Evolutionary conservation across 441 rosid species (phyloP).

Genomic region (Erodium trifolium): DNA sequence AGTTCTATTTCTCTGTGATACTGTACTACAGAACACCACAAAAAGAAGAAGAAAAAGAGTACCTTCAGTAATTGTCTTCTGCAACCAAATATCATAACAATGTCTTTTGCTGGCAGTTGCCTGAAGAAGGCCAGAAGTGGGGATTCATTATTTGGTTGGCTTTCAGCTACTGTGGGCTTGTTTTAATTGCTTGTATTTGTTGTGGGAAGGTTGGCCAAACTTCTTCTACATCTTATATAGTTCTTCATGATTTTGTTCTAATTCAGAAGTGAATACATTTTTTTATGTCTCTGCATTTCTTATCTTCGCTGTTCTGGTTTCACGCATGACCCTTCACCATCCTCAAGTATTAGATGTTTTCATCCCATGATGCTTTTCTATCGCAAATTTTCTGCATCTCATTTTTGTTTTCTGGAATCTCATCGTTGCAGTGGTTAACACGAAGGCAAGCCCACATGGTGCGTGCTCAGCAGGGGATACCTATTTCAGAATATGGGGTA

Average conservation of each 20-base stretch:
- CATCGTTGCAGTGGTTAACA: constrained; percentile 57
- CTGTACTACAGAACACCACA: neutral
- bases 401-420: constrained; percentile 11
- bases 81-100: constrained; percentile 10
- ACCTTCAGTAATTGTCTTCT: constrained; percentile 1
- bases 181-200: constrained; percentile 76
- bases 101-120: constrained; percentile 45
- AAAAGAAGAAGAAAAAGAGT: constrained; percentile 2
- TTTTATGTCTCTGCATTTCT: neutral
- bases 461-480: constrained; percentile 97
- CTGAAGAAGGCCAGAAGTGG: constrained; percentile 93
- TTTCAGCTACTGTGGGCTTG: constrained; percentile 90
- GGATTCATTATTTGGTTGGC: constrained; percentile 94
- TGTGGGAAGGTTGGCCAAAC: constrained; percentile 54
- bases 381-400: neutral
- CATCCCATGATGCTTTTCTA: too few species aligned
- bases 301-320: neutral
- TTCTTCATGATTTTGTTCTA: neutral
- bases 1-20: constrained; percentile 21
- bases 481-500: constrained; percentile 92
- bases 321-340: too few species aligned
- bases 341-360: too few species aligned
- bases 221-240: neutral
- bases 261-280: constrained; percentile 2
- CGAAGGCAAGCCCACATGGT: constrained; percentile 73